Evolutionary conservation across 768 basidiomycete species (phyloP).

Genomic region (Phlebiopsis gigantea): DNA sequence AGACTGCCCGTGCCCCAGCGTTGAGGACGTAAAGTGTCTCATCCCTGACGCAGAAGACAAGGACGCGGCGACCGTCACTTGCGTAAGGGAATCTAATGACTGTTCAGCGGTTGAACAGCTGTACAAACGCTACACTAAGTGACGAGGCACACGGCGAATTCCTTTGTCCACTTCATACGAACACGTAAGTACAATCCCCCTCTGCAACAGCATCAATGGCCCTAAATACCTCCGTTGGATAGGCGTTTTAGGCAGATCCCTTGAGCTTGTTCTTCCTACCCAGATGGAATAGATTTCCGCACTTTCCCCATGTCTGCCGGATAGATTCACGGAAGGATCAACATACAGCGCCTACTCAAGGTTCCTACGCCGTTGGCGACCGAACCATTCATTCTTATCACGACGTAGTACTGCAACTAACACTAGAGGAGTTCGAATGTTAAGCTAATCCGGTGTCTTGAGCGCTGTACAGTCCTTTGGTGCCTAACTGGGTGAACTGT

Average conservation of each 20-base stretch:
- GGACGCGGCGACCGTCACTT: constrained; percentile 57
- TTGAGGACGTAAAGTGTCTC: constrained; percentile 71
- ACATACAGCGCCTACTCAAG: not conserved
- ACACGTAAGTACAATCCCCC: not conserved
- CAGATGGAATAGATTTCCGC: not conserved
- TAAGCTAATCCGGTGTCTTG: constrained; percentile 1
- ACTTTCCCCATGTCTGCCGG: not conserved
- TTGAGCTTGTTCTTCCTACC: not conserved
- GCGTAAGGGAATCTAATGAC: constrained; percentile 59
- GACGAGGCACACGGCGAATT: constrained; percentile 14
- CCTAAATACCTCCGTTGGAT: constrained; percentile 3
- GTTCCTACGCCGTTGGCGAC: not conserved
- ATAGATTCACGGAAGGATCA: constrained; percentile 1
- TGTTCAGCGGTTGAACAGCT: constrained; percentile 60
- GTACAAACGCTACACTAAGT: constrained; percentile 34
- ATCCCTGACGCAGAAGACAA: constrained; percentile 57
- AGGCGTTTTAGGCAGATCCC: not conserved
- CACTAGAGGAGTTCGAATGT: not conserved
- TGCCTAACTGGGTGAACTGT: not conserved
- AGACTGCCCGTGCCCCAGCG: constrained; percentile 77
- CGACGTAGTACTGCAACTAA: not conserved
- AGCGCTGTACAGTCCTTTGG: not conserved
- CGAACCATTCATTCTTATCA: constrained; percentile 1
- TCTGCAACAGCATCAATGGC: not conserved
- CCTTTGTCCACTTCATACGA: not conserved